Conservation (phyloP, 768 basidiomycete species). For the Coprinopsis cinerea region DNA sequence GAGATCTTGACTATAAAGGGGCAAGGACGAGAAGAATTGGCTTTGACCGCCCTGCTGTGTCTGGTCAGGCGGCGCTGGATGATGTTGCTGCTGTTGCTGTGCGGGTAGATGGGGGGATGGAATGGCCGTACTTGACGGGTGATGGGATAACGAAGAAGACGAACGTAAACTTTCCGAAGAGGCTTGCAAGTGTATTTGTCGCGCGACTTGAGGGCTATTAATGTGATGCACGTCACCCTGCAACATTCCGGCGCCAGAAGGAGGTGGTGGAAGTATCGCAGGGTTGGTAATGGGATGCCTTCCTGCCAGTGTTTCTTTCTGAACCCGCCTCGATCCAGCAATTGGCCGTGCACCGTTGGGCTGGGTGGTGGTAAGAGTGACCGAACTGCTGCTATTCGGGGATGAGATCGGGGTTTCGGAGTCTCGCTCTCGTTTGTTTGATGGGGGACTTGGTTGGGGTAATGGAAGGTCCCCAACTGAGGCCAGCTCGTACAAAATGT, state of each 20-base stretch:
- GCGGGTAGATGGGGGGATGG: too few species aligned
- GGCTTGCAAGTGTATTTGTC: not conserved
- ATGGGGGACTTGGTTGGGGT: conserved; percentile 48
- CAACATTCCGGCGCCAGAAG: not conserved
- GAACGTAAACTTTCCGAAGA: conserved; percentile 1
- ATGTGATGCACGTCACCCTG: not conserved
- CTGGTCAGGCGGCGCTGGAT: conserved; percentile 1
- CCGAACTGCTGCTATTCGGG: conserved; percentile 4
- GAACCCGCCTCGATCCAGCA: conserved; percentile 32
- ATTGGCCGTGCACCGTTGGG: conserved; percentile 17
- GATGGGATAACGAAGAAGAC: not conserved
- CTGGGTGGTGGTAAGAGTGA: not conserved
- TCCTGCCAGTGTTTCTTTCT: conserved; percentile 4
- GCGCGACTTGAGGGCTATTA: not conserved
- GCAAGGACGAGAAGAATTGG: conserved; percentile 32
- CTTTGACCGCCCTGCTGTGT: conserved; percentile 7
- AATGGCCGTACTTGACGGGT: conserved; percentile 2
- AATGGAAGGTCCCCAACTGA: conserved; percentile 67
- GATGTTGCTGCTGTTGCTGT: not conserved
- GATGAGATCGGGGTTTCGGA: conserved; percentile 40
- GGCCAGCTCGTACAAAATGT: conserved; percentile 67
- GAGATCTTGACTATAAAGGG: conserved; percentile 57
- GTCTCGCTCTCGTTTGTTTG: conserved; percentile 60
- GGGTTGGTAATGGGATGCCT: not conserved
- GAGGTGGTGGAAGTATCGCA: too few species aligned